phyloP scores from a whole-genome alignment of 805 yeast genomes.

The Diddensiella transvaalensis region DNA sequence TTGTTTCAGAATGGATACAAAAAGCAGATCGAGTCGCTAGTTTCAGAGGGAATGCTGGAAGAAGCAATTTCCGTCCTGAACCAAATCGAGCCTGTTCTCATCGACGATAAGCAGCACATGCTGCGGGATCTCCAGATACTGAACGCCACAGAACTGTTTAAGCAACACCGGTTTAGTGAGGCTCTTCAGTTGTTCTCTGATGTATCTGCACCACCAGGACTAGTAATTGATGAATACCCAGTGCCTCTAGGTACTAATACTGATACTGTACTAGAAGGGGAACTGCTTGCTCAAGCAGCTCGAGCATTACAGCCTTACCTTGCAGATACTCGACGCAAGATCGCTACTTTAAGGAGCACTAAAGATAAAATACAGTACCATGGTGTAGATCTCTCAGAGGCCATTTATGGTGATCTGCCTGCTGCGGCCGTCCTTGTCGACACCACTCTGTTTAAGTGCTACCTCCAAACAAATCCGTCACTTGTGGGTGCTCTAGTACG shows the following conservation, averaged over 20 bases:
- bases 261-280: neutral
- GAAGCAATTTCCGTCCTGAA: slow-evolving; percentile 45
- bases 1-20: slow-evolving; percentile 31
- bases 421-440: slow-evolving; percentile 53
- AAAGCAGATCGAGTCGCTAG: slow-evolving; percentile 36
- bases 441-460: slow-evolving; percentile 72
- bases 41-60: slow-evolving; percentile 31
- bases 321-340: slow-evolving; percentile 48
- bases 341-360: slow-evolving; percentile 29
- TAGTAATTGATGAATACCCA: slow-evolving; percentile 49
- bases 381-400: slow-evolving; percentile 27
- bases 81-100: slow-evolving; percentile 31
- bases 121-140: slow-evolving; percentile 44
- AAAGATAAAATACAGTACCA: slow-evolving; percentile 19
- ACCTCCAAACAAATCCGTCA: slow-evolving; percentile 62
- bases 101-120: slow-evolving; percentile 33
- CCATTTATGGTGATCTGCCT: slow-evolving; percentile 31
- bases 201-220: slow-evolving; percentile 57
- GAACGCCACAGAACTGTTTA: slow-evolving; percentile 37
- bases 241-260: neutral
- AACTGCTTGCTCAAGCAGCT: slow-evolving; percentile 22
- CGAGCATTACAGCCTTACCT: slow-evolving; percentile 41
- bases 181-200: slow-evolving; percentile 48
- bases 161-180: slow-evolving; percentile 30
- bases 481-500: slow-evolving; percentile 81